Percentiles rank a stretch among this genome's conserved stretches.
These are phyloP conservation scores for Exidia glandulosa DNA, from an alignment of 768 basidiomycete species.

Conservation along the genomic window DNA sequence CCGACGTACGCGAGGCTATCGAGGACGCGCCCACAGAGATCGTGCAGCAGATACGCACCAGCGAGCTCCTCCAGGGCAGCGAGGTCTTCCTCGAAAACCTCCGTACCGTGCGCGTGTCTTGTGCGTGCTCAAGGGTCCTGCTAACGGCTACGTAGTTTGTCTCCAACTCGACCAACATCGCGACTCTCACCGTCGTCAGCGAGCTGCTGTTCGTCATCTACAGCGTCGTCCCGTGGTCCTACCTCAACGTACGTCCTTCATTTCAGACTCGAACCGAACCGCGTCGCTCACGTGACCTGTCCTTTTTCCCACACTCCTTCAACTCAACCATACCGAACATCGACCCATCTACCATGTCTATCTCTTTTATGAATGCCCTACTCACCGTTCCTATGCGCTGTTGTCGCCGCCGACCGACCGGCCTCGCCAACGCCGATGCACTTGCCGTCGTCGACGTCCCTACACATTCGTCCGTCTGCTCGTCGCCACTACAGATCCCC, in stretches of 20 bases:
- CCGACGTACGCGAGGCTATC: slow-evolving; percentile 12
- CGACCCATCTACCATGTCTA: neutral
- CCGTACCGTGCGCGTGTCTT: neutral
- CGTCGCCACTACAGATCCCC: neutral
- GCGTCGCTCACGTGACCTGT: neutral
- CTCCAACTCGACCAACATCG: slow-evolving; percentile 56
- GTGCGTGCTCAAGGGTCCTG: neutral
- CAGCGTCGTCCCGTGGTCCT: slow-evolving; percentile 41
- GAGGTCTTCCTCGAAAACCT: slow-evolving; percentile 1
- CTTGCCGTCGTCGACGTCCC: too few relatives aligned
- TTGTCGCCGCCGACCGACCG: too few relatives aligned
- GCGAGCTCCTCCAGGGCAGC: neutral
- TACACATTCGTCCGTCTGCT: slow-evolving; percentile 21
- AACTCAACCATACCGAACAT: slow-evolving; percentile 1
- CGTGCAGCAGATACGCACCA: slow-evolving; percentile 5
- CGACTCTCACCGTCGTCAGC: slow-evolving; percentile 38
- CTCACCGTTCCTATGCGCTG: too few relatives aligned
- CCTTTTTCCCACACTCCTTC: neutral
- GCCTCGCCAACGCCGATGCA: too few relatives aligned
- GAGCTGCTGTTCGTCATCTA: slow-evolving; percentile 47
- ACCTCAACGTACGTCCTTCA: slow-evolving; percentile 6
- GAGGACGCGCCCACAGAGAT: slow-evolving; percentile 7
- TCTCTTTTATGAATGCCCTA: too few relatives aligned
- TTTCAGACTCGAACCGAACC: neutral
- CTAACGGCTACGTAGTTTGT: slow-evolving; percentile 32